Conservation (phyloP, 176 grass and related monocot genomes). For the Aechmea fasciata region DNA sequence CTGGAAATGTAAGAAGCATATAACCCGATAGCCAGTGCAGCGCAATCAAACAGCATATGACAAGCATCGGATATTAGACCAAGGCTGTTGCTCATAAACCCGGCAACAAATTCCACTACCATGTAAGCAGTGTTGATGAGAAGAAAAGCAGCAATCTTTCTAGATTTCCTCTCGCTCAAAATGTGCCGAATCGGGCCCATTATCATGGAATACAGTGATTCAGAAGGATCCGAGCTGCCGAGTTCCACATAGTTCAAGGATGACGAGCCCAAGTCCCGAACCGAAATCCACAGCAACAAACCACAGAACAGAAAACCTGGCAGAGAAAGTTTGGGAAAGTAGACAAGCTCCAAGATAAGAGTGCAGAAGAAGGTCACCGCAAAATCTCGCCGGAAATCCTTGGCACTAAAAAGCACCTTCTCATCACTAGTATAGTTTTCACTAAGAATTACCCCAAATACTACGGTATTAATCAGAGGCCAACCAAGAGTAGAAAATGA, state of each 20-base stretch:
- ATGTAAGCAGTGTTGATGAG: constrained; percentile 86
- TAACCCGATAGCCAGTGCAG: constrained; percentile 74
- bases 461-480: constrained; percentile 51
- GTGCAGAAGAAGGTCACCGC: constrained; percentile 66
- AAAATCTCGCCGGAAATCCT: constrained; percentile 55
- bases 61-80: constrained; percentile 92
- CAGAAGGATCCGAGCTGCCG: constrained; percentile 30
- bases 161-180: constrained; percentile 66
- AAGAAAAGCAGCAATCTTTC: constrained; percentile 86
- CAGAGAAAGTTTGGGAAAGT: constrained; percentile 71
- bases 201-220: constrained; percentile 52
- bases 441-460: constrained; percentile 60
- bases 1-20: constrained; percentile 86
- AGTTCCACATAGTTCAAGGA: constrained; percentile 46
- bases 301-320: constrained; percentile 64
- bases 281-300: constrained; percentile 60
- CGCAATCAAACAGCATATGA: constrained; percentile 98
- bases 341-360: constrained; percentile 73
- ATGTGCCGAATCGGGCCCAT: constrained; percentile 74
- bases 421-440: constrained; percentile 35
- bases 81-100: constrained; percentile 97
- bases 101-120: constrained; percentile 75
- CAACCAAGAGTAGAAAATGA: constrained; percentile 36
- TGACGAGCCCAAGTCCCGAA: constrained; percentile 43
- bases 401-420: constrained; percentile 25